A percentile compares a stretch with the other conserved stretches of the same genome.
phyloP scores from a whole-genome alignment of 1,284 basidiomycete species.

The Heterobasidion occidentale region DNA sequence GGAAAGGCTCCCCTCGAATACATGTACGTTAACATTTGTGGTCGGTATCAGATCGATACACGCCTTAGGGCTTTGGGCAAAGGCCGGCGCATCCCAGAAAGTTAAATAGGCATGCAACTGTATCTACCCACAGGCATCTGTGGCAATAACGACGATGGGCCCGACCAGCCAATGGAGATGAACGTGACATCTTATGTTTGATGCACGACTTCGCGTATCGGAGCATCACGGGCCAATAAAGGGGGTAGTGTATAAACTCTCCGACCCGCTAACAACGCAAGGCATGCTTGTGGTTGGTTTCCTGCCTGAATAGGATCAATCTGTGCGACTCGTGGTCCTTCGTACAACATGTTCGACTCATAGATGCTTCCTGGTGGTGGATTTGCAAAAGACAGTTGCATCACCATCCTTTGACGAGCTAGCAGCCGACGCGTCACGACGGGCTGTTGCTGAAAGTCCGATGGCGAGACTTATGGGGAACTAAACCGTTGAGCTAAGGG shows the following conservation, averaged over 20 bases:
- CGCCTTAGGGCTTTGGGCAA: no score
- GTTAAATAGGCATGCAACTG: no score
- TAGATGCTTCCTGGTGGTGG: background rate
- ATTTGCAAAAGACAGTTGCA: background rate
- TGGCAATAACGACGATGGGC: no score
- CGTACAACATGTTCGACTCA: background rate
- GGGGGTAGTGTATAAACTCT: no score
- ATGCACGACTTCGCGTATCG: no score
- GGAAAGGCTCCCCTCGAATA: background rate
- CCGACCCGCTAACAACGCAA: no score
- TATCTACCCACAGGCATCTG: no score
- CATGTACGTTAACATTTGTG: background rate
- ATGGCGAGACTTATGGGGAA: background rate
- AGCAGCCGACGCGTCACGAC: background rate
- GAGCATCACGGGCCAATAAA: no score
- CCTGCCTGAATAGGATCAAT: background rate
- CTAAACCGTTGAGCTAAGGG: background rate
- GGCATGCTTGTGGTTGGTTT: background rate
- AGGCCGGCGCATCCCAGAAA: no score
- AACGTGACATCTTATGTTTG: no score
- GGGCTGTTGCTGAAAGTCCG: background rate
- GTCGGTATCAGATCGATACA: background rate
- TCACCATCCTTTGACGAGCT: background rate
- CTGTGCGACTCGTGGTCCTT: background rate
- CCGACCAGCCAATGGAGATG: no score